Evolutionary conservation across 805 yeast genomes (phyloP), one percentile per base, ranked within the genome.

Genomic region (Kuraishia floccosa): DNA sequence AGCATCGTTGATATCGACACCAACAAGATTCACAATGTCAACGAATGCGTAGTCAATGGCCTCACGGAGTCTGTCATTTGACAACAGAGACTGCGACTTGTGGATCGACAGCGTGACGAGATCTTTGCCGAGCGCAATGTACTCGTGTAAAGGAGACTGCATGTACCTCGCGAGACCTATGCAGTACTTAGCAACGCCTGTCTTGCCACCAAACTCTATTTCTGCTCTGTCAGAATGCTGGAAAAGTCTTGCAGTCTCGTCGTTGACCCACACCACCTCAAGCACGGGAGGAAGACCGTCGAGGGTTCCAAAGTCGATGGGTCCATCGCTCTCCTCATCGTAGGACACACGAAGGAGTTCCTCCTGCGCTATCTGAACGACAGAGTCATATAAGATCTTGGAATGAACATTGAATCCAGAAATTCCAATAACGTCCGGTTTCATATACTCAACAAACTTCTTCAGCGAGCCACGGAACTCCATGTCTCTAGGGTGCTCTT

Each of bases 131-230:
- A 91, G 61, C 5, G 85, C 70, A 35, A 87, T 75, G 50, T 87
- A 91, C 54, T 91, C 99, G 43, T 83, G 56, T 35, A 91, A 51
- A n/a, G 99, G 98, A 33, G 83, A 80, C 56, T 91, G 98, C 34
- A 82, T 71, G 50, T 84, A 91, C 42, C 97, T 76, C 7, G 93
- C 97, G 39, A 89, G 63, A 7, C 85, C 95, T 38, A 87, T 75
- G 54, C 91, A 78, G 56, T 89, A 91, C 44, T 81, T 74, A 9
- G 77, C 77, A 37, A 86, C 65, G 2, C 82, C 66, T 2, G 96
- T 76, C 39, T 82, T 80, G 48, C 83, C 94, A 7, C 94, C 76
- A 47, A 81, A 82, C 51, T 91, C 97, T 28, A 65, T 62, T 5
- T 56, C 59, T 0, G 94, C 94, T 35, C 84, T 67, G 24, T 63